Evolutionary conservation across 73 alveolate species (phyloP).

Genomic region (Stentor roeselii): DNA sequence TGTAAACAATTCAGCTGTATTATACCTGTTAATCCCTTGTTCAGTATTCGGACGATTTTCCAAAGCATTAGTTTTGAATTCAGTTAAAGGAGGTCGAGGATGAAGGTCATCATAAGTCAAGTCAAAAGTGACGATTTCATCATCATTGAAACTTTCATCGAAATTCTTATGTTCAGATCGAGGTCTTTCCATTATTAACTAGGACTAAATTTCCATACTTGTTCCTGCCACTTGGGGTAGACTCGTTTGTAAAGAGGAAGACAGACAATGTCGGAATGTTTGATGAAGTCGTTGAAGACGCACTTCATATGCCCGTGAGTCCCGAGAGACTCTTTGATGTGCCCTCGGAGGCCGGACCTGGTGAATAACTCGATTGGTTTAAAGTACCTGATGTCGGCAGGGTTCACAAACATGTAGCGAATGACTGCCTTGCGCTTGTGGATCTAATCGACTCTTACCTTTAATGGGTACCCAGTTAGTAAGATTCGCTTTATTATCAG

Average conservation of each 20-base stretch:
- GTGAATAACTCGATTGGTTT: conserved; percentile 98
- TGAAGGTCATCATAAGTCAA: neutral
- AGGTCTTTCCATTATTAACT: too few relatives aligned
- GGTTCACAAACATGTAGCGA: conserved; percentile 92
- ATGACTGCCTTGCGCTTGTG: conserved; percentile 97
- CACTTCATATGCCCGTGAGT: conserved; percentile 99
- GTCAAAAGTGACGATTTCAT: neutral
- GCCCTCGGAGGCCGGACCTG: conserved; percentile 95
- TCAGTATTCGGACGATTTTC: neutral
- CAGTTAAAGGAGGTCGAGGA: neutral
- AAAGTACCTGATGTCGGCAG: conserved; percentile 86
- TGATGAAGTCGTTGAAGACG: conserved; percentile 91
- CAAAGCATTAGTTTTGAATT: neutral
- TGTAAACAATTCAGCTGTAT: neutral
- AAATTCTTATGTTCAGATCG: too few relatives aligned
- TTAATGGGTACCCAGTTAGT: conserved; percentile 99
- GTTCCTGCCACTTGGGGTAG: conserved; percentile 81
- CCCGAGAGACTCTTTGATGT: conserved; percentile 96
- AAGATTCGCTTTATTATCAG: conserved; percentile 94
- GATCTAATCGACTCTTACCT: conserved; percentile 41
- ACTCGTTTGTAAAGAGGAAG: conserved; percentile 92
- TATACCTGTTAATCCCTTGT: neutral
- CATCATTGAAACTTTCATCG: too few relatives aligned
- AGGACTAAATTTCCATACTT: conserved; percentile 78
- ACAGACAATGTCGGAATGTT: conserved; percentile 95